phyloP scores from a whole-genome alignment of 73 alveolate genomes.

The Durusdinium trenchii region DNA sequence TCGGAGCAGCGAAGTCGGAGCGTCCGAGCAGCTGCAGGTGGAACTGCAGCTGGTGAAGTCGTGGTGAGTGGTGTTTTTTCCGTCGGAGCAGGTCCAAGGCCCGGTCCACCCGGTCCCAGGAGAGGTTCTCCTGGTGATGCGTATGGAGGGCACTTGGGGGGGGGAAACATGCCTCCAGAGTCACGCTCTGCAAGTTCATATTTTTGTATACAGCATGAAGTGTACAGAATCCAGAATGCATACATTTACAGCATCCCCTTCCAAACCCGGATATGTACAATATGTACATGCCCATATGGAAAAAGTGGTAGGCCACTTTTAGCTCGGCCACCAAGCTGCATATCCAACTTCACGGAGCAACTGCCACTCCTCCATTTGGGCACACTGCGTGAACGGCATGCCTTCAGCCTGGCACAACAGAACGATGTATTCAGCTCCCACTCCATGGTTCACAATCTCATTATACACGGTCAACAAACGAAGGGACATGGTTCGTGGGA shows the following conservation, averaged over 20 bases:
- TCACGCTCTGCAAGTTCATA: neutral
- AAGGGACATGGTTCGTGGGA: neutral
- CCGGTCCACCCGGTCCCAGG: neutral
- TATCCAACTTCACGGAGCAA: conserved; percentile 76
- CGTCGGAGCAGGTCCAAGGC: neutral
- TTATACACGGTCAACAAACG: no score
- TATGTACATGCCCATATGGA: no score
- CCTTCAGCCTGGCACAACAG: neutral
- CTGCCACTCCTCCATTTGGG: conserved; percentile 27
- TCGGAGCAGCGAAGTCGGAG: no score
- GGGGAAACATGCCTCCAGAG: neutral
- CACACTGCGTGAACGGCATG: neutral
- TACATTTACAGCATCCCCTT: no score
- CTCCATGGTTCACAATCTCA: no score
- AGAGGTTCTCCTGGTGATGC: no score
- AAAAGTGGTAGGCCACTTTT: no score
- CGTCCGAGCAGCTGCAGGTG: neutral
- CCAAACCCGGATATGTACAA: no score
- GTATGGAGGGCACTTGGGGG: no score
- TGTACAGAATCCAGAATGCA: no score
- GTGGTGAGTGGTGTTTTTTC: neutral
- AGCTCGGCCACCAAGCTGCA: conserved; percentile 13
- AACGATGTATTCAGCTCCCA: no score
- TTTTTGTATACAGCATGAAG: no score
- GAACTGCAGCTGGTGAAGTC: neutral